Conservation (phyloP, 225 moss, liverwort and hornwort species). For the Antitrichia curtipendula region DNA sequence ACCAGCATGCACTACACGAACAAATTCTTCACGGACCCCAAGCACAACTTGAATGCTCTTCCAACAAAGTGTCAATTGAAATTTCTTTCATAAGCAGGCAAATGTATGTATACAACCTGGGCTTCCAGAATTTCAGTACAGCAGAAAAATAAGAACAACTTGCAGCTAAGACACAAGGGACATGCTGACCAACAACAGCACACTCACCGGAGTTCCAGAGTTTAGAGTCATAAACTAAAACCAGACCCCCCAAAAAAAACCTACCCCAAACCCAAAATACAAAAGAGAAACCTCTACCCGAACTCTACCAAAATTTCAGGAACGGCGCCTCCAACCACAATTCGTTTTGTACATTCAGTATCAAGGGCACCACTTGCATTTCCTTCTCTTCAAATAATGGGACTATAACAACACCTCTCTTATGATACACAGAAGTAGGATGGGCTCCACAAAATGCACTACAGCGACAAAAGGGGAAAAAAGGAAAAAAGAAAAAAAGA, state of each 20-base stretch:
- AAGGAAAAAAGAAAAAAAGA: not conserved
- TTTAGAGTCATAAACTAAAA: not conserved
- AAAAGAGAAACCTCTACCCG: not conserved
- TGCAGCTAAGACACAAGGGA: not conserved
- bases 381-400: not conserved
- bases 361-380: not conserved
- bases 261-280: not conserved
- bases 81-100: not conserved
- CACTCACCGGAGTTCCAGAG: not conserved
- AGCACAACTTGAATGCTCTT: not conserved
- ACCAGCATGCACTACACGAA: not conserved
- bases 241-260: too few relatives aligned
- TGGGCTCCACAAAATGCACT: not conserved
- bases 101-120: not conserved
- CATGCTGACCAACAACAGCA: not conserved
- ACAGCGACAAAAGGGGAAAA: not conserved
- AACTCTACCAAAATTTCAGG: not conserved
- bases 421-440: constrained; percentile 3
- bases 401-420: not conserved
- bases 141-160: not conserved
- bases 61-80: not conserved
- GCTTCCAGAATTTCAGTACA: not conserved
- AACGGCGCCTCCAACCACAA: not conserved
- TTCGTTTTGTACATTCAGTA: constrained; percentile 1
- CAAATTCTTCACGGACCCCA: too few relatives aligned